Evolutionary conservation across 176 grass and related monocot genomes (phyloP).

Genomic region (Hsuehochloa calcarea): DNA sequence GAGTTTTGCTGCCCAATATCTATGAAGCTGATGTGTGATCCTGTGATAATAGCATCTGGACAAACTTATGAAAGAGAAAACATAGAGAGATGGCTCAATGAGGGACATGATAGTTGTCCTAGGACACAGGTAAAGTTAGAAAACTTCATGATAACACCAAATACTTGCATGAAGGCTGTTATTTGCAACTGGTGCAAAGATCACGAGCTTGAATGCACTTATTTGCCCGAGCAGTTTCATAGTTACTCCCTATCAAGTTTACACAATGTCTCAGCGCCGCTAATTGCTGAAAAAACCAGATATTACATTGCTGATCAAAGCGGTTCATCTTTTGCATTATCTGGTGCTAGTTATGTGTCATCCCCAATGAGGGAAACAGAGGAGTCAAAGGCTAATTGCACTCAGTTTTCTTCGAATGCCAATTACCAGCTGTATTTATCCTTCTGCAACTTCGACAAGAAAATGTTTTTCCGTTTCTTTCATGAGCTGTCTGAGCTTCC

Average conservation of each 20-base stretch:
- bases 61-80: constrained; percentile 85
- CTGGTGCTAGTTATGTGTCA: constrained; percentile 47
- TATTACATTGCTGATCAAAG: constrained; percentile 56
- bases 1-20: constrained; percentile 91
- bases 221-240: constrained; percentile 46
- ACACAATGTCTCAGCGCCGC: constrained; percentile 64
- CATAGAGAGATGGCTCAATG: constrained; percentile 82
- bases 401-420: constrained; percentile 55
- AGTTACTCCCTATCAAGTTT: constrained; percentile 79
- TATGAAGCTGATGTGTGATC: constrained; percentile 72
- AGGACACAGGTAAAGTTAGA: constrained; percentile 74
- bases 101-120: constrained; percentile 80
- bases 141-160: constrained; percentile 68
- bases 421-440: constrained; percentile 68
- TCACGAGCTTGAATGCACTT: constrained; percentile 35
- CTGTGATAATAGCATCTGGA: constrained; percentile 88
- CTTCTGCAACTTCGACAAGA: constrained; percentile 60
- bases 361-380: constrained; percentile 50
- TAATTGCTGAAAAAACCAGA: constrained; percentile 51
- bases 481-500: constrained; percentile 56
- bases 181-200: constrained; percentile 81
- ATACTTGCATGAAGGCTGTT: constrained; percentile 71
- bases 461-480: constrained; percentile 82
- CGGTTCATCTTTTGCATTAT: constrained; percentile 53
- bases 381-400: constrained; percentile 38